Evolutionary conservation across 495 filamentous ascomycete species (phyloP).

Genomic region (Clavariopsis aquatica): DNA sequence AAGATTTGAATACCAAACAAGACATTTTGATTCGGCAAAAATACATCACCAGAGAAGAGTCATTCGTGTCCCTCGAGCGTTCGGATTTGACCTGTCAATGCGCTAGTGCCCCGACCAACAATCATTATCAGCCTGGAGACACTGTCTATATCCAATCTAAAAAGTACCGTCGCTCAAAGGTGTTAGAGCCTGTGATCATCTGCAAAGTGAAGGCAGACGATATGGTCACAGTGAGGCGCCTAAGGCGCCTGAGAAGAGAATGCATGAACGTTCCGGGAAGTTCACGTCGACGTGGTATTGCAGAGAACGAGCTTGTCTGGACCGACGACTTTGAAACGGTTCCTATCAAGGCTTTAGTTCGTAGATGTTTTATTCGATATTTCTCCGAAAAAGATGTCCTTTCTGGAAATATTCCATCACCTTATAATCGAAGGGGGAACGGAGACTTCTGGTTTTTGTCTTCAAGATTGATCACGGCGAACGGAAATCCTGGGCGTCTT

Average conservation of each 20-base stretch:
- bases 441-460: conserved; percentile 61
- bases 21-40: conserved; percentile 68
- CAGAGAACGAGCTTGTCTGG: conserved; percentile 67
- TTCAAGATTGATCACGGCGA: background rate
- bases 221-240: conserved; percentile 48
- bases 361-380: conserved; percentile 61
- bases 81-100: conserved; percentile 48
- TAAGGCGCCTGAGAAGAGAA: conserved; percentile 51
- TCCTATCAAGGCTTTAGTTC: conserved; percentile 47
- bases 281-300: conserved; percentile 22
- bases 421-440: conserved; percentile 63
- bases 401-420: conserved; percentile 53
- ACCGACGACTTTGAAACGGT: conserved; percentile 51
- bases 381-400: conserved; percentile 45
- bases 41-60: conserved; percentile 56
- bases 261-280: conserved; percentile 40
- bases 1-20: conserved; percentile 40
- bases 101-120: conserved; percentile 8
- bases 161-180: conserved; percentile 4
- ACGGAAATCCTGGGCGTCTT: background rate
- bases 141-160: conserved; percentile 53
- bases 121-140: conserved; percentile 51
- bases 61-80: conserved; percentile 56
- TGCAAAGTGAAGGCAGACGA: conserved; percentile 45
- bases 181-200: conserved; percentile 58